Base-by-base conservation (phyloP, 2,329 filamentous ascomycete species). In the Xylariaceae sp. region DNA sequence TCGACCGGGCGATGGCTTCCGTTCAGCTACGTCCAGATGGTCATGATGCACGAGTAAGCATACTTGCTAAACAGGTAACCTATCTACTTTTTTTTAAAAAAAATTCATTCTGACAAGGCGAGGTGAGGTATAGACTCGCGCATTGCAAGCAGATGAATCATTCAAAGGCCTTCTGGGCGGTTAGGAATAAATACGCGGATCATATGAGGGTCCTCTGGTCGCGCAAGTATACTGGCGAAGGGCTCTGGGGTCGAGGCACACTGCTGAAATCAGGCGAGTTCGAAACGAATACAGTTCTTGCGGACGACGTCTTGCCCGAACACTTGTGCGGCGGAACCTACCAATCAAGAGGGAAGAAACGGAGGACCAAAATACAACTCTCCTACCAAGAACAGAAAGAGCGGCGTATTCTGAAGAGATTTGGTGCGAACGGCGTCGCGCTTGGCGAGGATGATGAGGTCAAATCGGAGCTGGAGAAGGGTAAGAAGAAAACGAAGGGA, bases 141-240 rank as follows among this genome's bases (percentile, higher is more conserved):
- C 89, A 95, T 70, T 91, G 88, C 76, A 87, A 89, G 70, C 86
- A 95, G 68, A 95, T 95, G 91, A 95, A 95, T 69, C 90, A 95
- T 68, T 87, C 84, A 1, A 79, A 81, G 53, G 83, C 81, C 2
- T 95, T 95, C 65, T 95, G 90, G 89, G 80, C 80, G 7, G 86
- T 91, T 19, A 77, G 89, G 46, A 88, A 94, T 69, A 72, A 76
- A 42, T 94, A 88, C 66, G 85, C 88, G 1, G 77, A 76, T 6
- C 80, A 89, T 53, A 84, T 95, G 80, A 81, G 84, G 59, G 76
- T 62, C 1, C 73, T 95, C 1, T 94, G 89, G 88, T 70, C 70
- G 1, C 81, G 78, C 53, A 77, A 77, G 1, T 95, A 94, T 66
- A 86, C 81, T 0, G 90, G 90, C 2, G 89, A 95, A 58, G 91